Conservation (phyloP, 345 rosid genomes). For the Psidium guajava region DNA sequence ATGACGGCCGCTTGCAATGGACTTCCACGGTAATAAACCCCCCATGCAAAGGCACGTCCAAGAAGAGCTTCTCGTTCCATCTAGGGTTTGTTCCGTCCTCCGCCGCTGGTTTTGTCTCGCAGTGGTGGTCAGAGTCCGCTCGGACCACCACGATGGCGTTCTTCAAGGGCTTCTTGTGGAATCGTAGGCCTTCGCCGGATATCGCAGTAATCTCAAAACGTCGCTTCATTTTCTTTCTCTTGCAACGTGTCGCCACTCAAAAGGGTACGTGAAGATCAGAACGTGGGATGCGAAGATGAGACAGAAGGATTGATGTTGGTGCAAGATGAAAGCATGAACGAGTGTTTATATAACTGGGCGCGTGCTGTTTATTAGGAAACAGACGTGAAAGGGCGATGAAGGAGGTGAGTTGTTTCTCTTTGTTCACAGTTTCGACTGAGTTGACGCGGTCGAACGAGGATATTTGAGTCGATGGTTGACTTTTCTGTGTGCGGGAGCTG, state of each 20-base stretch:
- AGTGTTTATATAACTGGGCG: not conserved
- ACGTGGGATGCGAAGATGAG: not conserved
- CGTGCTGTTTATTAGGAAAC: not conserved
- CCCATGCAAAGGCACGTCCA: constrained; percentile 16
- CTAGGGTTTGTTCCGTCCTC: constrained; percentile 36
- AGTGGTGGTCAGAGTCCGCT: constrained; percentile 3
- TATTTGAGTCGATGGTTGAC: not conserved
- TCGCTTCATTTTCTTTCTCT: not conserved
- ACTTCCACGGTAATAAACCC: constrained; percentile 34
- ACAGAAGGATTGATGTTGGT: not conserved
- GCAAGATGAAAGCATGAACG: not conserved
- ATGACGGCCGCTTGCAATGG: constrained; percentile 7
- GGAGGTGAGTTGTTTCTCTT: not conserved
- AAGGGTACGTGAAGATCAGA: not conserved
- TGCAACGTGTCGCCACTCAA: not conserved
- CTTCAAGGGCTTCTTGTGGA: constrained; percentile 27
- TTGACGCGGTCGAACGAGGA: not conserved
- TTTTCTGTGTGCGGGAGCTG: not conserved
- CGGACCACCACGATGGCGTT: constrained; percentile 25
- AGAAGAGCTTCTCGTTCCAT: constrained; percentile 41
- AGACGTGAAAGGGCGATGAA: not conserved
- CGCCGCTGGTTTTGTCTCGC: constrained; percentile 8
- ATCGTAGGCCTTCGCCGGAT: constrained; percentile 45
- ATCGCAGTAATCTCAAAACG: constrained; percentile 18
- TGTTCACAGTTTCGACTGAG: not conserved